phyloP scores from a whole-genome alignment of 1,139 yeast genomes.

The Eremothecium gossypii region DNA sequence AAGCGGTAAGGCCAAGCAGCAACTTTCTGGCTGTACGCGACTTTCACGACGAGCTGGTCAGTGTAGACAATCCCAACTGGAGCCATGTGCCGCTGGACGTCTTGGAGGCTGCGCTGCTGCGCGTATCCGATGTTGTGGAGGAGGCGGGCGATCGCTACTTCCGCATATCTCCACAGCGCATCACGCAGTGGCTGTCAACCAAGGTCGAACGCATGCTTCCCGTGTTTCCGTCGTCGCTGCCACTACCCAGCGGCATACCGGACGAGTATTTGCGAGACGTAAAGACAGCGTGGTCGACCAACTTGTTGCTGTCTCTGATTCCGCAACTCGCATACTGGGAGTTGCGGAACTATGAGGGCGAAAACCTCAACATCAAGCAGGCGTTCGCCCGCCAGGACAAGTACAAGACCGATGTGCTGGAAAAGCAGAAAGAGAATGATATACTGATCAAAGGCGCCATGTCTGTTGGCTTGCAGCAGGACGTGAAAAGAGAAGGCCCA shows the following conservation, averaged over 20 bases:
- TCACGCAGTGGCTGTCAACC: conserved; percentile 30
- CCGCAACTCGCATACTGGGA: conserved; percentile 19
- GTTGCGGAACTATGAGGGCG: conserved; percentile 8
- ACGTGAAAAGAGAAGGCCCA: conserved; percentile 8
- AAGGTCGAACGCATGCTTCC: conserved; percentile 31
- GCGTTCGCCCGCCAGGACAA: conserved; percentile 11
- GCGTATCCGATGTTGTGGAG: conserved; percentile 38
- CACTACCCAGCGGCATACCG: conserved; percentile 17
- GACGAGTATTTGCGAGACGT: conserved; percentile 13
- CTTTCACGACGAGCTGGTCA: conserved; percentile 28
- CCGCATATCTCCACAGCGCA: conserved; percentile 34
- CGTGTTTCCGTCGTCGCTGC: conserved; percentile 29
- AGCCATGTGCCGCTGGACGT: conserved; percentile 10
- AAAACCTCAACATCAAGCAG: conserved; percentile 9
- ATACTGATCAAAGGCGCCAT: conserved; percentile 22
- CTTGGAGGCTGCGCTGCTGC: conserved; percentile 26
- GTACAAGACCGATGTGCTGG: conserved; percentile 9
- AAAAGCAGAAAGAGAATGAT: conserved; percentile 16
- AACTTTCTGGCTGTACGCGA: conserved; percentile 28
- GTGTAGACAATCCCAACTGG: conserved; percentile 21
- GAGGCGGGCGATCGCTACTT: conserved; percentile 44
- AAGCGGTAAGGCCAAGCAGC: conserved; percentile 7
- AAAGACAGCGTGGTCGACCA: conserved; percentile 18
- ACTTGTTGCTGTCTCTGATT: conserved; percentile 23
- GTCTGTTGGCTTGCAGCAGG: conserved; percentile 15